phyloP scores from a whole-genome alignment of 176 grass and related monocot species.

The Lolium rigidum region DNA sequence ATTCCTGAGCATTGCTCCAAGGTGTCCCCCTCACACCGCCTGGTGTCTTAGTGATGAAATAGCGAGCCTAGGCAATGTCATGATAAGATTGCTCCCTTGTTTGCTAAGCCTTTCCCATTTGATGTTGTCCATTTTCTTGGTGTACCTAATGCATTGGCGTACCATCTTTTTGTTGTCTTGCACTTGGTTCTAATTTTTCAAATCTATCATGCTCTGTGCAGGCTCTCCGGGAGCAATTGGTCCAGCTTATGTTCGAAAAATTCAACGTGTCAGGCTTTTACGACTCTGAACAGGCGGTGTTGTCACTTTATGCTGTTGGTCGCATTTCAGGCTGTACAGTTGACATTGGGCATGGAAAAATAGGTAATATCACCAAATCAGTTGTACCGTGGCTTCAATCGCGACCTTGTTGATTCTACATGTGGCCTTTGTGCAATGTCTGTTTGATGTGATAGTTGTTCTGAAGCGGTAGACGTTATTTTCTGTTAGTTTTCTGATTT shows the following conservation, averaged over 20 bases:
- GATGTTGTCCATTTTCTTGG: constrained; percentile 12
- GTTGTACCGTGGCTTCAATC: background rate
- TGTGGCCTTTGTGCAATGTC: background rate
- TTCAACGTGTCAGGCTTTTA: constrained; percentile 99
- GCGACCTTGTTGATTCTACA: background rate
- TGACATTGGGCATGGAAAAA: constrained; percentile 97
- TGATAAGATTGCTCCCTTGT: constrained; percentile 6
- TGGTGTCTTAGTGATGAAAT: background rate
- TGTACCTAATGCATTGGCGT: constrained; percentile 13
- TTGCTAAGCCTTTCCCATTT: background rate
- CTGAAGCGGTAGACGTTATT: background rate
- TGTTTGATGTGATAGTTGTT: background rate
- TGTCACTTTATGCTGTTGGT: constrained; percentile 98
- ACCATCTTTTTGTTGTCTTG: background rate
- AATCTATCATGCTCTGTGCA: constrained; percentile 46
- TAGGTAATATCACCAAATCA: constrained; percentile 59
- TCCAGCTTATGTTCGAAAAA: constrained; percentile 97
- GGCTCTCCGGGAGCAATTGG: constrained; percentile 84
- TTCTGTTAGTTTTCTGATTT: background rate
- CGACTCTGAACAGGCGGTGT: constrained; percentile 93
- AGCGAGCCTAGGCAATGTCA: background rate
- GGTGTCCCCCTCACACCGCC: background rate
- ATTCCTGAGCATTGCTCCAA: background rate
- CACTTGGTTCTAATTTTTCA: constrained; percentile 29
- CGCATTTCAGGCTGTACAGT: constrained; percentile 96